Conservation (phyloP, 2,329 filamentous ascomycete genomes). For the Fusarium pseudocircinatum region DNA sequence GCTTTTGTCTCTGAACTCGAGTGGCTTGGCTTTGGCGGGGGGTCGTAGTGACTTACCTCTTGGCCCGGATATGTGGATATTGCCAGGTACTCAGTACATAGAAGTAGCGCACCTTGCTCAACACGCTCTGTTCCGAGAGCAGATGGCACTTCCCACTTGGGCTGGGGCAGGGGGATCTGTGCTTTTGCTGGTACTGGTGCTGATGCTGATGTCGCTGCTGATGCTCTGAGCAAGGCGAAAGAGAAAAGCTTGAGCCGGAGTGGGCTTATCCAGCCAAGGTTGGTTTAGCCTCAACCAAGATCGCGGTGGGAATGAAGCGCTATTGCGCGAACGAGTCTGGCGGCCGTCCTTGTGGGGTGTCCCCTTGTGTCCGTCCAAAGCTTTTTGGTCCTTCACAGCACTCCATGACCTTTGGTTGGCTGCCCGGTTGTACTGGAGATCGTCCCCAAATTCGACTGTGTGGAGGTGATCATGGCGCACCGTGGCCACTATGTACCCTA, state of each 20-base stretch:
- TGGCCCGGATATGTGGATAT: conserved; percentile 8
- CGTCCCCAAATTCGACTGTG: conserved; percentile 42
- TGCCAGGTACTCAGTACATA: conserved; percentile 22
- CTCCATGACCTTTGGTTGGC: conserved; percentile 36
- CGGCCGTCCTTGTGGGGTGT: conserved; percentile 39
- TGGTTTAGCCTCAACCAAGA: conserved; percentile 38
- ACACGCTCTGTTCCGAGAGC: conserved; percentile 25
- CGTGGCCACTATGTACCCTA: conserved; percentile 28
- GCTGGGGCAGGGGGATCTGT: conserved; percentile 24
- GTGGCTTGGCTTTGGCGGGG: conserved; percentile 27
- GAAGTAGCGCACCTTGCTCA: not conserved
- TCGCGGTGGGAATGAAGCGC: conserved; percentile 44
- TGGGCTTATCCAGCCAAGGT: conserved; percentile 32
- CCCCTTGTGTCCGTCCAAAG: conserved; percentile 24
- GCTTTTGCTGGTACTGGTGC: conserved; percentile 17
- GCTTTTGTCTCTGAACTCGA: conserved; percentile 26
- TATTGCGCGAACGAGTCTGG: conserved; percentile 45
- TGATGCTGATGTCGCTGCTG: conserved; percentile 11
- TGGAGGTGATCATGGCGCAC: conserved; percentile 40
- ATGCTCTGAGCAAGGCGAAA: conserved; percentile 27
- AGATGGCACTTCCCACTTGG: conserved; percentile 39
- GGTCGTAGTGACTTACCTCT: conserved; percentile 22
- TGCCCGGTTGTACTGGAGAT: conserved; percentile 32
- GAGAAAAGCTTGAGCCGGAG: conserved; percentile 41
- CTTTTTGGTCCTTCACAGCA: conserved; percentile 29